Evolutionary conservation across 768 basidiomycete species (phyloP), one percentile per base, ranked within the genome.

Genomic region (Mycena galopus): DNA sequence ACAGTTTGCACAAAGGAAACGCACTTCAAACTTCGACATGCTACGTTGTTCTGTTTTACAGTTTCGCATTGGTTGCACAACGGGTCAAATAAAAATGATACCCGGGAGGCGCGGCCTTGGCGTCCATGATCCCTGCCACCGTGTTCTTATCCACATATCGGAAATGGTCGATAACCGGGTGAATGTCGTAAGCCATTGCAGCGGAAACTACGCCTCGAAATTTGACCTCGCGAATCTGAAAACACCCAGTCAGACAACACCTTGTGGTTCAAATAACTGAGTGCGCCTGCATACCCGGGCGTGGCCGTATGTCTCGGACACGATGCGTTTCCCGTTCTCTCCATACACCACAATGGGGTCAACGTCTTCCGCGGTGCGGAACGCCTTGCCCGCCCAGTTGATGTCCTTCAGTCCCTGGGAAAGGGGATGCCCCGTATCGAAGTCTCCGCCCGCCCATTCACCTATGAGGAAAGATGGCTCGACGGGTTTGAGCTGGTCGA

Each of bases 41-140:
- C 65, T 88, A 86, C 73, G 80, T 86, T 58, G 75, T n/a, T n/a
- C n/a, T n/a, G 33, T 35, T 19, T 53, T 42, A 61, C 60, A 35
- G 12, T 35, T 33, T 33, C 21, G 30, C n/a, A 23, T 51, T 10
- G 3, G 19, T 25, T 25, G 25, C 11, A 27, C 16, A 47, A 37
- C 63, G 55, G 3, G 23, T 71, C 19, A 71, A 16, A 58, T 71
- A 16, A 50, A 65, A 65, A 37, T 71, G 64, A 61, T 60, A 71
- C 21, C 50, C 57, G 4, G 42, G 21, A 23, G 70, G 57, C 19
- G n/a, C 33, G 10, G 19, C 27, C 29, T 66, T 61, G 2, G 23
- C 1, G n/a, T 71, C 64, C 70, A 71, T 71, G 33, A 53, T 39
- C n/a, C 55, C 56, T 5, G 70, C 70, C 10, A 66, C 64, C 1